Base-by-base conservation (phyloP, 148 eudicot genomes). In the Camellia lanceoleosa region DNA sequence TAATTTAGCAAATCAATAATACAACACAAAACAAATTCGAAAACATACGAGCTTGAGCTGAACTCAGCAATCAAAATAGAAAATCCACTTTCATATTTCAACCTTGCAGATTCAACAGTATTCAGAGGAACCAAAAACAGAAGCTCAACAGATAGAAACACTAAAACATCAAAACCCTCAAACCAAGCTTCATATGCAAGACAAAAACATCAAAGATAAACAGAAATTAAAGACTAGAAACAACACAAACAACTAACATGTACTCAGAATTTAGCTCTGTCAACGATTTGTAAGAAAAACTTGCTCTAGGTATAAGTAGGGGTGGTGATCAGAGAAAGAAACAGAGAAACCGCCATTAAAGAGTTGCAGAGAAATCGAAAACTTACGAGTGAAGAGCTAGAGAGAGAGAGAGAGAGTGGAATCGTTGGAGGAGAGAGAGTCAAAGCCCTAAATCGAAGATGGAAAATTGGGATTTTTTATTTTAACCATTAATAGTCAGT, bases 361-460 rank as follows among this genome's bases (percentile, higher is more conserved):
- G 42, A 52, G 75, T 11, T 13, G 44, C 44, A 30, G 46, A 38
- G 47, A 38, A 14, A 7, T 19, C 2, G 43, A 20, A 14, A 63
- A 38, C 69, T 76, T 47, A 61, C 79, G 54, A 69, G 51, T 47
- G 79, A 76, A 62, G 78, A 16, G 5, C 20, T 12, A 20, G 16
- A 60, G 55, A 75, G 59, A n/a, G 15, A 19, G 30, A 71, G 46
- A 52, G 75, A 67, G 71, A 52, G 61, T 52, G 0, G 13, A 71
- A 47, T 6, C 23, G 13, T 58, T 14, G 11, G 61, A 58, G 12
- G 59, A 7, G 55, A 72, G 61, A 52, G 75, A 20, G 74, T 71
- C 74, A 71, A 71, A 71, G 20, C 74, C 74, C 74, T 71, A 71
- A 71, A 10, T 71, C 19, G 20, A 70, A 70, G 54, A 18, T 10